Evolutionary conservation across 352 stramenopile species (phyloP).

Genomic region (Pythium chondricola): DNA sequence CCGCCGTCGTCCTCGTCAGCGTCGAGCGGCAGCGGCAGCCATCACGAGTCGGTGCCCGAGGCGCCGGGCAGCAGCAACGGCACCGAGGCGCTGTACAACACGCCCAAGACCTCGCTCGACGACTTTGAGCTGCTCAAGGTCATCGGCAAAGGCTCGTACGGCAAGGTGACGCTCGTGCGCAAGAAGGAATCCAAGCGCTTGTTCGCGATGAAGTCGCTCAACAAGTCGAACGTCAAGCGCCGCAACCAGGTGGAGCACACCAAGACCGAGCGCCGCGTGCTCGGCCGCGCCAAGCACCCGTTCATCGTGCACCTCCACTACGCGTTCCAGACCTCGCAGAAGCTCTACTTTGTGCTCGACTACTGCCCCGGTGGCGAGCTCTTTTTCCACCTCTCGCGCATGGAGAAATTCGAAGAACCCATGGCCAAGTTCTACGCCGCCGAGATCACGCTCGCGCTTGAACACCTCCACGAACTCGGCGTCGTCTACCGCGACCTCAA

Average conservation of each 20-base stretch:
- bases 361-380: conserved; percentile 89
- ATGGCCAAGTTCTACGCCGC: conserved; percentile 89
- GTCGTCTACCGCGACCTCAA: conserved; percentile 88
- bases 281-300: conserved; percentile 85
- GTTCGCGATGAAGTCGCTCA: conserved; percentile 86
- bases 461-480: conserved; percentile 84
- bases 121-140: conserved; percentile 92
- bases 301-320: conserved; percentile 91
- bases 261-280: conserved; percentile 74
- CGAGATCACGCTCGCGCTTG: conserved; percentile 87
- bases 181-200: conserved; percentile 61
- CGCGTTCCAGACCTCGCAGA: conserved; percentile 87
- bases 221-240: conserved; percentile 88
- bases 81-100: conserved; percentile 76
- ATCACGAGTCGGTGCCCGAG: conserved; percentile 24
- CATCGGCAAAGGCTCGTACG: conserved; percentile 90
- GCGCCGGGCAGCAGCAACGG: conserved; percentile 24
- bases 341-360: conserved; percentile 90
- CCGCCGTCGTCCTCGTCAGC: conserved; percentile 24
- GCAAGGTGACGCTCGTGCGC: conserved; percentile 87
- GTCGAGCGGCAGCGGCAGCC: too few relatives aligned
- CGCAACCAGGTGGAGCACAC: conserved; percentile 85
- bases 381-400: conserved; percentile 87
- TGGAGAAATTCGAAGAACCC: conserved; percentile 85
- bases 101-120: conserved; percentile 83